Base-by-base conservation (phyloP, 495 filamentous ascomycete genomes). In the Cairneyella variabilis region DNA sequence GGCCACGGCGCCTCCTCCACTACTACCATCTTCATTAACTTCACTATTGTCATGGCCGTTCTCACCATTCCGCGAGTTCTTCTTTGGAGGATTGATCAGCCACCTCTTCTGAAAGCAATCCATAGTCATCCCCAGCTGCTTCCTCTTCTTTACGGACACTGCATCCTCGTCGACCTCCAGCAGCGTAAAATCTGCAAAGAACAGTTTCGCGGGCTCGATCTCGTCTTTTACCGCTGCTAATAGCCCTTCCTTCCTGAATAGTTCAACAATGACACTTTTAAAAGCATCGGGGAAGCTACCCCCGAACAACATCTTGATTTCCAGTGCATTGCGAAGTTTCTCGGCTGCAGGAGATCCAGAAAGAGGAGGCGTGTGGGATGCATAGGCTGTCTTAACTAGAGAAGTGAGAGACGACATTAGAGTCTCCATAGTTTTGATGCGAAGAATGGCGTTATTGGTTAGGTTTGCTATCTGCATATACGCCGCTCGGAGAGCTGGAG, bases 391-490 rank as follows among this genome's bases (percentile, higher is more conserved):
- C 3, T 71, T 68, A 53, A 83, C 69, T 30, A 74, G 71, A 3
- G 53, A 25, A 25, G 71, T 64, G 14, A 84, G 61, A 3, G 59
- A 56, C 2, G 54, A 62, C 37, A 79, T 63, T 12, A 80, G 68
- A 18, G 68, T 70, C 36, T 83, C 76, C 26, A 84, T 76, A 67
- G 72, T 27, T 70, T 56, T 28, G 68, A 68, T 61, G 74, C 71
- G 60, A 73, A 66, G 34, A 71, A 71, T 47, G 60, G 67, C 4
- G 67, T 61, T 26, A 64, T 63, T 38, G 65, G 69, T 57, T 61
- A 69, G 42, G 58, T 71, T 50, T 62, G 69, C 65, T 21, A 79
- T 69, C 54, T 72, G 73, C 48, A 70, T 64, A 54, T 78, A 80
- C n/a, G 75, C 71, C 21, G 66, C 56, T 30, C 70, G 69, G 1